Evolutionary conservation across 2,329 filamentous ascomycete species (phyloP), one percentile per base, ranked within the genome.

Genomic region (Fusarium sp.): DNA sequence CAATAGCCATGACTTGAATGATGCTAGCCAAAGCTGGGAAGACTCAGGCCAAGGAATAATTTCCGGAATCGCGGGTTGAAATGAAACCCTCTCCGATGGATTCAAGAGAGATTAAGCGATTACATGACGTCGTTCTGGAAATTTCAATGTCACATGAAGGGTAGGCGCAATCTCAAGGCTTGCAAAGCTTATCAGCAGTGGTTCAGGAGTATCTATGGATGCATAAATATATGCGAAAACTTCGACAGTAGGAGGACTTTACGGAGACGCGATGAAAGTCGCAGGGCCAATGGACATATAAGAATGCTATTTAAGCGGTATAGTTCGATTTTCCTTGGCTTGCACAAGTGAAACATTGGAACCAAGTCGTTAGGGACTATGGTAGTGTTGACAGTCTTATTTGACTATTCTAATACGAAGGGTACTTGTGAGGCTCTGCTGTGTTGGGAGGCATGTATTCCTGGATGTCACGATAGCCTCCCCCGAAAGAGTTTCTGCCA

Each of bases 21-120:
- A 88, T 87, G 23, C 37, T 60, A 41, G 49, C 1, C 78, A 79
- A 18, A 90, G 87, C 77, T 92, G 89, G 90, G 85, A 89, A 75
- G 85, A 88, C 74, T 88, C 88, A 0, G 89, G 90, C 1, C 81
- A 89, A 26, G 89, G 20, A 79, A 82, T 26, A 87, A 87, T 44
- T 79, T 91, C 50, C 83, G 87, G 60, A 80, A 85, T 56, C 87
- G 64, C 80, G 88, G 55, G 79, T 82, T n/a, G 82, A 81, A 11
- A 83, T 92, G 9, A 78, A 83, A 48, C 87, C 88, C 18, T 88
- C 88, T 30, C 0, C 75, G 74, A 70, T 76, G 1, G 82, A 87
- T 17, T 92, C 88, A 86, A 79, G 81, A 50, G 84, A 86, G 64
- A 81, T 90, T 10, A 76, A 79, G 73, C 82, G 89, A 54, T 33